A percentile compares a stretch with the other conserved stretches of the same genome.
Evolutionary conservation across 1,284 basidiomycete genomes (phyloP).

Genomic region (Ceratobasidium sp.): DNA sequence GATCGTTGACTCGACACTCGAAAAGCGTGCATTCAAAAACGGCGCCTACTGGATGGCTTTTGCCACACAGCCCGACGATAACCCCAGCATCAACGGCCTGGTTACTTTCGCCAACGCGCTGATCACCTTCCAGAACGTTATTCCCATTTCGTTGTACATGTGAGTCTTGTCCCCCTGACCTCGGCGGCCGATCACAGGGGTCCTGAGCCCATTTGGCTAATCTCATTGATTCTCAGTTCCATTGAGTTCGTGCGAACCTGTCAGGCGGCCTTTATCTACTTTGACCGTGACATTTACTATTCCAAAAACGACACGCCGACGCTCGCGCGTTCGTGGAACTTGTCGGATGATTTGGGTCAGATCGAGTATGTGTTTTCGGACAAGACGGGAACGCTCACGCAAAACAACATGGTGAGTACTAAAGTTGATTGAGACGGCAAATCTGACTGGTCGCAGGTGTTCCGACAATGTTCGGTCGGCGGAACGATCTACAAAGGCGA

Average conservation of each 20-base stretch:
- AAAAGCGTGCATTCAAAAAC: slow-evolving; percentile 67
- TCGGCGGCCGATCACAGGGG: slow-evolving; percentile 50
- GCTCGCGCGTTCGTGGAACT: slow-evolving; percentile 90
- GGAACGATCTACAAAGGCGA: slow-evolving; percentile 82
- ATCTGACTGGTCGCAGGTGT: slow-evolving; percentile 84
- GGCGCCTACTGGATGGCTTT: slow-evolving; percentile 83
- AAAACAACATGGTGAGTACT: slow-evolving; percentile 54
- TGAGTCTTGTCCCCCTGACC: slow-evolving; percentile 55
- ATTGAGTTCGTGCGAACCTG: slow-evolving; percentile 88
- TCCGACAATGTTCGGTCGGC: slow-evolving; percentile 90
- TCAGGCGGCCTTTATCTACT: slow-evolving; percentile 90
- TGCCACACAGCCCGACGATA: slow-evolving; percentile 74
- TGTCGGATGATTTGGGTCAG: slow-evolving; percentile 96
- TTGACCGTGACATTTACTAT: slow-evolving; percentile 90
- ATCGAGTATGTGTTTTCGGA: slow-evolving; percentile 96
- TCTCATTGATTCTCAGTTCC: slow-evolving; percentile 56
- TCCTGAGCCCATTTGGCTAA: slow-evolving; percentile 54
- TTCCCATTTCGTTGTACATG: slow-evolving; percentile 98
- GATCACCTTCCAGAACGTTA: slow-evolving; percentile 92
- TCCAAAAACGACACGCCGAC: slow-evolving; percentile 76
- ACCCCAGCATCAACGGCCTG: slow-evolving; percentile 89
- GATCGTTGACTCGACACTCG: slow-evolving; percentile 82
- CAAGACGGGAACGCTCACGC: slow-evolving; percentile 97
- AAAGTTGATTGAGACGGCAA: slow-evolving; percentile 52
- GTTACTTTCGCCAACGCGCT: slow-evolving; percentile 86